Evolutionary conservation across 2,329 filamentous ascomycete species (phyloP).

Genomic region (Trichophyton simii): DNA sequence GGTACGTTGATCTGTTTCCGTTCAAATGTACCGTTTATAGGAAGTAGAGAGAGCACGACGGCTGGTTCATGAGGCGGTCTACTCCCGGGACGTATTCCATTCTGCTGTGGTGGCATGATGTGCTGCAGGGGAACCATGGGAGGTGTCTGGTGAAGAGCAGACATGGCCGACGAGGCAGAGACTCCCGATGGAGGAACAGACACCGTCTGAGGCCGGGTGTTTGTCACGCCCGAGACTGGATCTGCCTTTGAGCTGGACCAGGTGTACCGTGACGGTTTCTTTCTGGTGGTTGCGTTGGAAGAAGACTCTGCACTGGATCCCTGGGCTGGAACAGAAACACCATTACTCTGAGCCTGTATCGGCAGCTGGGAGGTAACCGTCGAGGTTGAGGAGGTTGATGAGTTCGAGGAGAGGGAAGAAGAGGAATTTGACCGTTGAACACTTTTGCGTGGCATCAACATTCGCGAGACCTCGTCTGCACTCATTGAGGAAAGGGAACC

Average conservation of each 20-base stretch:
- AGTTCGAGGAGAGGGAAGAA: conserved; percentile 59
- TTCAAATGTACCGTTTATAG: conserved; percentile 93
- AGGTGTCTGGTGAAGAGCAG: conserved; percentile 50
- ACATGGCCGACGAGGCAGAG: conserved; percentile 50
- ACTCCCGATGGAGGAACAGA: conserved; percentile 46
- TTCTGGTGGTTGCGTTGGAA: conserved; percentile 32
- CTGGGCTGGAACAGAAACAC: conserved; percentile 18
- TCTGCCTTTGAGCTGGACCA: conserved; percentile 57
- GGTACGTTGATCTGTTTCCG: conserved; percentile 92
- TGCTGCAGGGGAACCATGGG: conserved; percentile 57
- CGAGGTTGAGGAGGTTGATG: conserved; percentile 40
- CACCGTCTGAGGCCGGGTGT: conserved; percentile 49
- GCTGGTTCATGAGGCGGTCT: conserved; percentile 45
- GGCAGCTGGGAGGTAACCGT: conserved; percentile 14
- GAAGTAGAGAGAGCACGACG: conserved; percentile 72
- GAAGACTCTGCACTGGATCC: conserved; percentile 26
- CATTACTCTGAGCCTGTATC: conserved; percentile 24
- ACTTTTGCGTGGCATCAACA: conserved; percentile 81
- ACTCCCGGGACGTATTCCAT: conserved; percentile 39
- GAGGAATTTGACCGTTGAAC: conserved; percentile 82
- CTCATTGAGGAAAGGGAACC: conserved; percentile 59
- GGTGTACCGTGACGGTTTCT: conserved; percentile 40
- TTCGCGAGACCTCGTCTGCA: conserved; percentile 70
- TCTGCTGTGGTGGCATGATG: conserved; percentile 50
- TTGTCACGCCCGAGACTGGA: conserved; percentile 50